Conservation (phyloP, 2,329 filamentous ascomycete genomes). For the Aspergillus awamori region DNA sequence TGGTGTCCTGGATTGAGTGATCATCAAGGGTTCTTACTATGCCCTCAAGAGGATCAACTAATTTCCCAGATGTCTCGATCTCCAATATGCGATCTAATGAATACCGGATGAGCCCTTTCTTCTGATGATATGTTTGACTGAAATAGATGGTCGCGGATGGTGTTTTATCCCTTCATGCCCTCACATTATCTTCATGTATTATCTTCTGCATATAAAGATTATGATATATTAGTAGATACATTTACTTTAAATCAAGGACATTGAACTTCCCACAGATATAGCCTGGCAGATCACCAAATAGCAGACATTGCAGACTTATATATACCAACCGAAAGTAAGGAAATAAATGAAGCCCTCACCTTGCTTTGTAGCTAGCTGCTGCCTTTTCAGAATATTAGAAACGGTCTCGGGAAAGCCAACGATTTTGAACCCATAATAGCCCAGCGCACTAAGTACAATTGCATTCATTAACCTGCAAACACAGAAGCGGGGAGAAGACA, state of each 20-base stretch:
- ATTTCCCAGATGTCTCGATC: not conserved
- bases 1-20: not conserved
- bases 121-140: constrained; percentile 14
- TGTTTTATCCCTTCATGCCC: not conserved
- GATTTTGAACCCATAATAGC: too few relatives aligned
- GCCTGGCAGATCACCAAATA: not conserved
- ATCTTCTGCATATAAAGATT: constrained; percentile 21
- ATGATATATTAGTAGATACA: constrained; percentile 9
- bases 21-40: not conserved
- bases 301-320: not conserved
- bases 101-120: constrained; percentile 15
- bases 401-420: too few relatives aligned
- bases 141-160: constrained; percentile 10
- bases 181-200: constrained; percentile 15
- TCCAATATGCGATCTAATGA: constrained; percentile 16
- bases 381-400: too few relatives aligned
- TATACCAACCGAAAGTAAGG: not conserved
- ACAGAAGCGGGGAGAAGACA: too few relatives aligned
- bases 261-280: not conserved
- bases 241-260: not conserved
- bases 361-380: not conserved
- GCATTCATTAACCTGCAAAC: too few relatives aligned
- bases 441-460: too few relatives aligned
- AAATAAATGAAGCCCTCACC: not conserved
- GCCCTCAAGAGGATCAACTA: not conserved